Evolutionary conservation across 139 green algal species (phyloP).

Genomic region (Coccomyxa sp.): DNA sequence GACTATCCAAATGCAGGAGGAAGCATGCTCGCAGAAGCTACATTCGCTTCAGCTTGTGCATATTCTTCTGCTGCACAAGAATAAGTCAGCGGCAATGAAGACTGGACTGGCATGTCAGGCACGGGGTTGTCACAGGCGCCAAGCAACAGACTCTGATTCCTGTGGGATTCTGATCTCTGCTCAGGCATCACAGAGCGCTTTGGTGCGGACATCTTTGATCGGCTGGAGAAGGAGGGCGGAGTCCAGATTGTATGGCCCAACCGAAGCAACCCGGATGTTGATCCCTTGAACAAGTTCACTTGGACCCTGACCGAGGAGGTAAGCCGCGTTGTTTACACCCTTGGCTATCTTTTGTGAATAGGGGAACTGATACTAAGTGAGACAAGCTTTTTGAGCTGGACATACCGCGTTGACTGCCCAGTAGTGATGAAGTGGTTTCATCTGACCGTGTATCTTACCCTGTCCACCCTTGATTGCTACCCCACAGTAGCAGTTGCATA

Average conservation of each 20-base stretch:
- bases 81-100: neutral
- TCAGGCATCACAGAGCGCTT: constrained; percentile 41
- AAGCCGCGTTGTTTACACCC: neutral
- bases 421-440: neutral
- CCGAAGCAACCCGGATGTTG: constrained; percentile 6
- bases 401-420: neutral
- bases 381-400: neutral
- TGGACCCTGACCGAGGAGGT: constrained; percentile 40
- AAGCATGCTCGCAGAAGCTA: neutral
- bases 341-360: neutral
- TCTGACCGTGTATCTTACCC: too few relatives aligned
- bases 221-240: constrained; percentile 30
- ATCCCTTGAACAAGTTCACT: neutral
- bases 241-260: constrained; percentile 17
- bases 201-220: constrained; percentile 43
- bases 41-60: neutral
- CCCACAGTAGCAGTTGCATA: too few relatives aligned
- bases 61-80: neutral
- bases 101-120: neutral
- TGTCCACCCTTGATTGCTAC: too few relatives aligned
- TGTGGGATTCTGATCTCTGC: neutral
- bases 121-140: neutral
- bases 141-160: neutral
- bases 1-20: neutral
- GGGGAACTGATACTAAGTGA: neutral